These are phyloP conservation scores for Yamadazyma pseudoaaseri DNA, from an alignment of 1,139 yeast genomes.

Conservation along the genomic window DNA sequence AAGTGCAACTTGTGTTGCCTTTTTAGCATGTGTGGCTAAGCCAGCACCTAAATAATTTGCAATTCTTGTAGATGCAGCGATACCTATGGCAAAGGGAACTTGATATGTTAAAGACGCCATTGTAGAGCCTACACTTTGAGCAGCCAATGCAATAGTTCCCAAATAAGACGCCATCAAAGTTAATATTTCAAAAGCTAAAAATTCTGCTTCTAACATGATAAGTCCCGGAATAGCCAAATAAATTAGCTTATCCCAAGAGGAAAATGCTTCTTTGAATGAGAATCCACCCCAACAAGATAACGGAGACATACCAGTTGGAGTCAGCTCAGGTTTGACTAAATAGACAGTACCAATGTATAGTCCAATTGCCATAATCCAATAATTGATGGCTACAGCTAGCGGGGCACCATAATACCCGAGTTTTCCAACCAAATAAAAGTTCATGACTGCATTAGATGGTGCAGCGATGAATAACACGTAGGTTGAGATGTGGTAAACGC, in stretches of 20 bases:
- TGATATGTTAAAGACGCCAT: constrained; percentile 53
- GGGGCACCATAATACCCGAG: constrained; percentile 57
- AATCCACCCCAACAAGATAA: constrained; percentile 44
- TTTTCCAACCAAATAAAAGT: constrained; percentile 34
- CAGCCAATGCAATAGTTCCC: constrained; percentile 55
- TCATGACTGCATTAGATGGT: constrained; percentile 53
- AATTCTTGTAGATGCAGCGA: constrained; percentile 58
- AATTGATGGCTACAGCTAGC: constrained; percentile 54
- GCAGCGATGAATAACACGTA: constrained; percentile 51
- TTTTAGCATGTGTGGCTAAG: constrained; percentile 43
- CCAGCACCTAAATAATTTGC: constrained; percentile 61
- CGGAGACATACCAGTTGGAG: constrained; percentile 42
- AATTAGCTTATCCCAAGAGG: constrained; percentile 48
- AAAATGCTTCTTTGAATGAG: constrained; percentile 30
- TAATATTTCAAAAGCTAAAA: constrained; percentile 55
- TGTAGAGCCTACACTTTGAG: constrained; percentile 57
- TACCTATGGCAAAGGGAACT: constrained; percentile 60
- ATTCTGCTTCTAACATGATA: constrained; percentile 60
- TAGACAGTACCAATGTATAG: constrained; percentile 39
- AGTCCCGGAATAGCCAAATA: constrained; percentile 55
- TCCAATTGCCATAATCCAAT: constrained; percentile 55
- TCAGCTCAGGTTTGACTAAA: constrained; percentile 35
- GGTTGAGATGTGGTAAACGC: constrained; percentile 52
- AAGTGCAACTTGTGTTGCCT: constrained; percentile 46
- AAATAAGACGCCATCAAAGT: constrained; percentile 55